Conservation (phyloP, 73 alveolate genomes). For the Tetrahymena borealis region DNA sequence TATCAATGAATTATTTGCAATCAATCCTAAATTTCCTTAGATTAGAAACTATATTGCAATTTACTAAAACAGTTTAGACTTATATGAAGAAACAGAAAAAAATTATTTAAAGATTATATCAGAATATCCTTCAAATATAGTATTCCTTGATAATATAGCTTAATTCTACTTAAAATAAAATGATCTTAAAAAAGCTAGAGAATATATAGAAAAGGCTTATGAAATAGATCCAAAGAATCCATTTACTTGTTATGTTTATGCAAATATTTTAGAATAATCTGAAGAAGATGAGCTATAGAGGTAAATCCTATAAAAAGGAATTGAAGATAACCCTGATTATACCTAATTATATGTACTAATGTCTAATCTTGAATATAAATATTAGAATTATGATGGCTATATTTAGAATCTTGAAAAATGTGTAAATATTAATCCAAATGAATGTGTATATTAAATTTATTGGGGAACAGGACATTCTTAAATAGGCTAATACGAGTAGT, state of each 20-base stretch:
- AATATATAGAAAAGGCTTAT: background rate
- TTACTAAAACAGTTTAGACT: background rate
- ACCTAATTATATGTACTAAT: background rate
- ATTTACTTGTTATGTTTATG: background rate
- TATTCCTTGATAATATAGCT: background rate
- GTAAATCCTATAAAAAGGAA: background rate
- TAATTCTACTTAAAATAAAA: background rate
- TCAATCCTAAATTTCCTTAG: background rate
- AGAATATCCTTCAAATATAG: background rate
- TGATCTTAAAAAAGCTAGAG: background rate
- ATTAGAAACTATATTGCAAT: background rate
- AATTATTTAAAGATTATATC: background rate
- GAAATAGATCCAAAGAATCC: background rate
- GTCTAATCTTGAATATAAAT: background rate
- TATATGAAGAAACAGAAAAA: background rate
- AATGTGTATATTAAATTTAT: background rate
- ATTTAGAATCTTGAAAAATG: background rate
- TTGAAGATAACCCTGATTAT: background rate
- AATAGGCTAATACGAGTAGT: background rate
- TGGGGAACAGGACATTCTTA: background rate
- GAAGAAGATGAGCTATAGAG: background rate
- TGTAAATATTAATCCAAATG: background rate
- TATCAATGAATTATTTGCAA: background rate
- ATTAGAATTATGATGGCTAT: background rate
- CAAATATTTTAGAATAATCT: background rate